Evolutionary conservation across 2,329 filamentous ascomycete genomes (phyloP).

Genomic region (Neopestalotiopsis rosae): DNA sequence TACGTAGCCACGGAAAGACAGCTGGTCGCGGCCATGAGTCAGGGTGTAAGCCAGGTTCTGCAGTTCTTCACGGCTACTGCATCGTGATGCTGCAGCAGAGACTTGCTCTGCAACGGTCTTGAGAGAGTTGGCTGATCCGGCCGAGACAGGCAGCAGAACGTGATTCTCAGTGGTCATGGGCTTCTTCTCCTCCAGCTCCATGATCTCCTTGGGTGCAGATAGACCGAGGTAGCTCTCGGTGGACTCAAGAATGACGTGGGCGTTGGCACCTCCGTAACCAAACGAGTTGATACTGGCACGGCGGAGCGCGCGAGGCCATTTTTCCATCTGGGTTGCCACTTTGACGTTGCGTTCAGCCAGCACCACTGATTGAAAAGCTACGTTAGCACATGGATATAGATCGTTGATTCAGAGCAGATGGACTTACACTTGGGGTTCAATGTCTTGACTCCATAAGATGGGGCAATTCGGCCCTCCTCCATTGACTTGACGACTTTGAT

Average conservation of each 20-base stretch:
- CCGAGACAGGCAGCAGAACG: constrained; percentile 5
- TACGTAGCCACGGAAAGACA: constrained; percentile 16
- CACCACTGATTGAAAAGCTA: not conserved
- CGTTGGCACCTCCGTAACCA: constrained; percentile 16
- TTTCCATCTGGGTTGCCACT: not conserved
- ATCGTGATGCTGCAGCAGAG: not conserved
- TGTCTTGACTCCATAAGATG: constrained; percentile 23
- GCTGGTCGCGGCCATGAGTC: not conserved
- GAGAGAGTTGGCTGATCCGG: constrained; percentile 5
- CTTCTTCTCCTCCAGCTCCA: too few species aligned
- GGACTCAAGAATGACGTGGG: constrained; percentile 15
- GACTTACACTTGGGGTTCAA: constrained; percentile 24
- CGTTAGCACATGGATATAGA: not conserved
- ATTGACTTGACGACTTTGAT: constrained; percentile 31
- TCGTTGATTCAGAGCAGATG: not conserved
- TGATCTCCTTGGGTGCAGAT: too few species aligned
- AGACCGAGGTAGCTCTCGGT: not conserved
- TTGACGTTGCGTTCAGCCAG: not conserved
- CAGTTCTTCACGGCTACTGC: not conserved
- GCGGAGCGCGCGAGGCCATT: constrained; percentile 2
- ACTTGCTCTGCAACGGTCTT: not conserved
- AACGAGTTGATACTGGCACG: constrained; percentile 14
- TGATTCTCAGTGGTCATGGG: too few species aligned
- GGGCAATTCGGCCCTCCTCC: constrained; percentile 32
- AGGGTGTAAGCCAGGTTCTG: constrained; percentile 5